Evolutionary conservation across 192 early-diverging fungal genomes (phyloP), one percentile per base, ranked within the genome.

Genomic region (Rhizophagus sp.): DNA sequence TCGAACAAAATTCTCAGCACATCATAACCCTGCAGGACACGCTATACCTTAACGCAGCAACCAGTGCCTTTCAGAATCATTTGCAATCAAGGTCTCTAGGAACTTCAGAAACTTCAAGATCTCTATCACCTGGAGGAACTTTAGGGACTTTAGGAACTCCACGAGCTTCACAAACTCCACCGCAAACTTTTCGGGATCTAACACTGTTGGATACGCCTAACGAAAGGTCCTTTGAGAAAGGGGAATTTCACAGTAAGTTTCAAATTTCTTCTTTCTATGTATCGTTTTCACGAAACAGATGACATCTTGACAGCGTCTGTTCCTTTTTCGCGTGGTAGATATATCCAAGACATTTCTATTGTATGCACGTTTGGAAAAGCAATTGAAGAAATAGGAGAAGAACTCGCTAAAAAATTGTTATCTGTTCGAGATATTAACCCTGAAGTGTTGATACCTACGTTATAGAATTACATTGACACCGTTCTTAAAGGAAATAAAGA

Each of bases 301-400:
- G 30, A 72, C 73, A 34, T 44, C 52, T 67, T 70, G 33, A 52
- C 71, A 73, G 12, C 50, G 4, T 64, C 27, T 62, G 47, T 19
- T 79, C n/a, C 49, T n/a, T 30, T 79, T 72, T 73, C 30, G 4
- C 36, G 13, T 79, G 65, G 24, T 27, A 79, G 78, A 24, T 70
- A 61, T 63, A 62, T 72, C 62, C 72, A 80, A 64, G 44, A 73
- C 11, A 67, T 74, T 27, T 65, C 71, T 44, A 62, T 80, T 39
- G 33, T 80, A 64, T 80, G 62, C 65, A 34, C 70, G 67, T 73
- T 67, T 41, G 62, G 47, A 12, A 25, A 36, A 27, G 47, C 75
- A 30, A 64, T 49, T 67, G 71, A 80, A 33, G 19, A 80, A 73
- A 65, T 80, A 25, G 72, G 71, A 72, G 78, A 79, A 22, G 24